Evolutionary conservation across 2,329 filamentous ascomycete genomes (phyloP).

Genomic region (Aspergillus thermomutatus): DNA sequence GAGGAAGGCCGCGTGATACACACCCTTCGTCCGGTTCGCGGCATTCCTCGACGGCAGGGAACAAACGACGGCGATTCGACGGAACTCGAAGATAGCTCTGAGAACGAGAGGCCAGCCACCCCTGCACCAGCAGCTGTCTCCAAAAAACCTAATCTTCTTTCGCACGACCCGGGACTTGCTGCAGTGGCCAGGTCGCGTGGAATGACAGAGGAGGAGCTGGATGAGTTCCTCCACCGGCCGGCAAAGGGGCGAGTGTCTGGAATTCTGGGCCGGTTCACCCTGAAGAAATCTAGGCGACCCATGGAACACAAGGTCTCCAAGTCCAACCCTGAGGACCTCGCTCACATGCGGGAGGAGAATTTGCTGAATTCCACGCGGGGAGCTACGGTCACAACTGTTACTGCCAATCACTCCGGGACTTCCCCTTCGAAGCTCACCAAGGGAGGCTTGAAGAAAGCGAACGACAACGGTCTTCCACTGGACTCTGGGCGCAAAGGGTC

Average conservation of each 20-base stretch:
- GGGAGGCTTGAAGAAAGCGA: constrained; percentile 21
- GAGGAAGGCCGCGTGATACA: constrained; percentile 44
- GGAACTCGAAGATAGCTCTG: constrained; percentile 59
- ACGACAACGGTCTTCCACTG: constrained; percentile 26
- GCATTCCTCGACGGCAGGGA: constrained; percentile 57
- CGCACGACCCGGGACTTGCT: constrained; percentile 28
- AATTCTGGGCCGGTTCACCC: constrained; percentile 32
- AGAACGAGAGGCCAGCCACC: constrained; percentile 40
- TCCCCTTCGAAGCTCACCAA: constrained; percentile 28
- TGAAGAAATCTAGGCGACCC: constrained; percentile 24
- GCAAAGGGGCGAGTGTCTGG: constrained; percentile 27
- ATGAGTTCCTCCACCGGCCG: constrained; percentile 32
- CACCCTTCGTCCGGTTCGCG: constrained; percentile 53
- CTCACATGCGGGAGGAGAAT: constrained; percentile 25
- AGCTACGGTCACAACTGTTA: constrained; percentile 19
- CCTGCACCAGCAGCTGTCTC: constrained; percentile 25
- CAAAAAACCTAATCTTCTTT: constrained; percentile 15
- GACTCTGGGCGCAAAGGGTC: constrained; percentile 7
- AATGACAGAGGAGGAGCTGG: constrained; percentile 41
- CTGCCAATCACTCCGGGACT: constrained; percentile 13
- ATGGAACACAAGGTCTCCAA: constrained; percentile 47
- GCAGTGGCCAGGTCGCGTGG: constrained; percentile 54
- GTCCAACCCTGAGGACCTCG: constrained; percentile 48
- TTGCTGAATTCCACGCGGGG: constrained; percentile 9
- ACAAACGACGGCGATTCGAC: constrained; percentile 61